Base-by-base conservation (phyloP, 495 filamentous ascomycete genomes). In the Oidiodendron maius region DNA sequence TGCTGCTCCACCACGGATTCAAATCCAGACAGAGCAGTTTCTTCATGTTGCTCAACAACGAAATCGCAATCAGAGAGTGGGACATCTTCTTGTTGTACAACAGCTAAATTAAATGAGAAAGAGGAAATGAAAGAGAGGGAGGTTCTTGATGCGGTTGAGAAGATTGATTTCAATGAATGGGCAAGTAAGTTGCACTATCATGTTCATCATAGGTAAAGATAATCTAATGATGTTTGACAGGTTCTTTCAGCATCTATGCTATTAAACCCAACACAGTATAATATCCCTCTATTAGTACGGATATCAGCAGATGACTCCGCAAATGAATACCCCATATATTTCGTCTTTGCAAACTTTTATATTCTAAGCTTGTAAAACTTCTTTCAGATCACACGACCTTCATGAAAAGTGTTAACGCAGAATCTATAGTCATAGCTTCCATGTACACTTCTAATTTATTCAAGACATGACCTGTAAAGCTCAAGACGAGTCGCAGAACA, bases 131-230 rank as follows among this genome's bases (percentile, higher is more conserved):
- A 20, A 24, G 13, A 4, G 43, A 45, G 17, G 24, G 36, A 36
- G 18, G 38, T 39, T 15, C 30, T 21, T n/a, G 51, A 35, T 20
- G 40, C 43, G 21, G 44, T 44, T 16, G 48, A 26, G 3, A 36
- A 60, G 42, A 56, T 59, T 4, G 65, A 76, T 53, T 55, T 76
- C 2, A 80, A 78, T 51, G 70, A 76, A 37, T 78, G 65, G 66
- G 72, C 66, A 49, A 72, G 75, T 75, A 57, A 63, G 71, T 69
- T 3, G 35, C 16, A 18, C 8, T 22, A 26, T 13, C 12, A 21
- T 21, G 12, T 39, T 40, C 8, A 13, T 40, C 38, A 22, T 21
- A 8, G 23, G 18, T 3, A 25, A 25, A 15, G 23, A 36, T 59
- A 20, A 59, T 8, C 8, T n/a, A 8, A 32, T 64, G 40, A n/a